phyloP scores from a whole-genome alignment of 176 grass and related monocot genomes.

The Musa schizocarpa region DNA sequence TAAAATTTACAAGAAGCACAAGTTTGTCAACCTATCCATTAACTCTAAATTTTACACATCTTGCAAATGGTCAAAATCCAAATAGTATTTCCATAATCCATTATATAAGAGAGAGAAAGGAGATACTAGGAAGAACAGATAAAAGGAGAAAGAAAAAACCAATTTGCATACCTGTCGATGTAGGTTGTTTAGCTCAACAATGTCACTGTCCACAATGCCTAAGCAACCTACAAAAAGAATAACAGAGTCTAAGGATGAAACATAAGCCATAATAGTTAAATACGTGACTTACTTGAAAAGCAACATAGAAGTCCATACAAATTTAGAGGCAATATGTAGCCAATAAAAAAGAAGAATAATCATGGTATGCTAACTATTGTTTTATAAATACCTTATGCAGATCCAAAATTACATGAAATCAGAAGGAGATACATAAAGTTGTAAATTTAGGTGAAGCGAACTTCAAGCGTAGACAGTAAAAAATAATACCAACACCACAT shows the following conservation, averaged over 20 bases:
- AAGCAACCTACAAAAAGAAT: conserved; percentile 52
- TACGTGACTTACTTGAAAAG: not conserved
- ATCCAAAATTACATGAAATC: no score
- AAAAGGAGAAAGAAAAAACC: not conserved
- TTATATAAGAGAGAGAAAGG: conserved; percentile 3
- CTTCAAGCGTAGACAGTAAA: not conserved
- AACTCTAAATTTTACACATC: not conserved
- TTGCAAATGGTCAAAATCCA: not conserved
- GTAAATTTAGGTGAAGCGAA: not conserved
- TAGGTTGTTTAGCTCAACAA: conserved; percentile 88
- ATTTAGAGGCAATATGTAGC: not conserved
- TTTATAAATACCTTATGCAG: not conserved
- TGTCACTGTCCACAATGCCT: conserved; percentile 83
- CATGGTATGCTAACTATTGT: not conserved
- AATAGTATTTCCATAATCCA: not conserved
- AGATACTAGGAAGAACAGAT: not conserved
- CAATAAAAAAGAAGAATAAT: not conserved
- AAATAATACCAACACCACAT: conserved; percentile 77
- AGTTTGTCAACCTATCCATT: not conserved
- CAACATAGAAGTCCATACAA: not conserved
- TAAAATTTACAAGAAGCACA: not conserved
- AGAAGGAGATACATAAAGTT: not conserved
- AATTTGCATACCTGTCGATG: conserved; percentile 61
- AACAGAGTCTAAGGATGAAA: not conserved
- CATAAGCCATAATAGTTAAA: not conserved